These are phyloP conservation scores for Flaveria ramosissima DNA, from an alignment of 129 eudicot species.

Conservation along the genomic window DNA sequence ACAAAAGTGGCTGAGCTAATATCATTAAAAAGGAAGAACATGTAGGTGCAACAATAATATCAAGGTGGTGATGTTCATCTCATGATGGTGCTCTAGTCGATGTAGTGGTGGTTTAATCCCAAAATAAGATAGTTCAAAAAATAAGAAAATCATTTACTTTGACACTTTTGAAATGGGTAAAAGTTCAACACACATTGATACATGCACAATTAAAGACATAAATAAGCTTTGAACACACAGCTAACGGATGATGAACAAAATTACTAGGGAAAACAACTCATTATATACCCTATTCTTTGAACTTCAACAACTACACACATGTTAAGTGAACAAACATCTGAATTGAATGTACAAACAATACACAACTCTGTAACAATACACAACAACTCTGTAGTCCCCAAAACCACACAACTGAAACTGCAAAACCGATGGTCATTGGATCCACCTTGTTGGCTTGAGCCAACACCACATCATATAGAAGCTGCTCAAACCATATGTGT, in stretches of 20 bases:
- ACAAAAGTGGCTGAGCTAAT: too few relatives aligned
- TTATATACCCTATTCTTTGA: conserved; percentile 25
- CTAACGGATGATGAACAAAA: conserved; percentile 9
- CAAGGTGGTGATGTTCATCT: too few relatives aligned
- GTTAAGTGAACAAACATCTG: not conserved
- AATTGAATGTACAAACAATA: conserved; percentile 16
- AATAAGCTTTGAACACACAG: not conserved
- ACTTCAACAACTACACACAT: conserved; percentile 13
- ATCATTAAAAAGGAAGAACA: too few relatives aligned
- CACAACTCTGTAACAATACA: conserved; percentile 6
- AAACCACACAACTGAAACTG: conserved; percentile 11
- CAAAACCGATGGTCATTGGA: conserved; percentile 7
- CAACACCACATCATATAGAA: not conserved
- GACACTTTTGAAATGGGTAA: too few relatives aligned
- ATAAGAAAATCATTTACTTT: too few relatives aligned
- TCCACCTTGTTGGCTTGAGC: conserved; percentile 19
- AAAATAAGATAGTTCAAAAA: too few relatives aligned
- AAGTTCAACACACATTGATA: not conserved
- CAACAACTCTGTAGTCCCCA: not conserved
- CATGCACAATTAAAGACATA: not conserved
- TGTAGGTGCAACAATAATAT: too few relatives aligned
- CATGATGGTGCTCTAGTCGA: too few relatives aligned
- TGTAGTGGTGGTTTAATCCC: too few relatives aligned
- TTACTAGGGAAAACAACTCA: not conserved
- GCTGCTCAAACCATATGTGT: conserved; percentile 76